Percentiles rank a stretch among this genome's conserved stretches.
phyloP scores from a whole-genome alignment of 257 asterid species.

The Linaria vulgaris region DNA sequence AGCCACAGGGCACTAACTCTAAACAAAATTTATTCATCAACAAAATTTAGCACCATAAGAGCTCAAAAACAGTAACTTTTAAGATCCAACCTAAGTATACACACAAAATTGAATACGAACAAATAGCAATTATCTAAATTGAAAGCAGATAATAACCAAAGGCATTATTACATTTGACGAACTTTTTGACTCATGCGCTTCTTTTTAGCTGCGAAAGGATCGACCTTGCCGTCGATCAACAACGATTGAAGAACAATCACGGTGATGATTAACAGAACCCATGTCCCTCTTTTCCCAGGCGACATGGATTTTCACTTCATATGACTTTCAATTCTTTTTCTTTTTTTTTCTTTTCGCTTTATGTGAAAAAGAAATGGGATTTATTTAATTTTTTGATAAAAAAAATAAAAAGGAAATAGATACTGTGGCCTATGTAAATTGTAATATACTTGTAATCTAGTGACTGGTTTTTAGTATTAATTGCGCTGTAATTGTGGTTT shows the following conservation, averaged over 20 bases:
- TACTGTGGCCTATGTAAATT: too few species aligned
- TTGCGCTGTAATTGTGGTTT: too few species aligned
- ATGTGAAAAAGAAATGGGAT: too few species aligned
- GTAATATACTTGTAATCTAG: too few species aligned
- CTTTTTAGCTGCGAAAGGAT: slow-evolving; percentile 69
- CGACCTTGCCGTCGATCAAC: slow-evolving; percentile 33
- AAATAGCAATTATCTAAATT: too few species aligned
- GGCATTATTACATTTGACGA: slow-evolving; percentile 79
- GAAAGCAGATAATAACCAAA: too few species aligned
- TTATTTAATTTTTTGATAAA: too few species aligned
- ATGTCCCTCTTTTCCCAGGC: slow-evolving; percentile 41
- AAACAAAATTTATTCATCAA: slow-evolving; percentile 2
- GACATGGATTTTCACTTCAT: slow-evolving; percentile 38
- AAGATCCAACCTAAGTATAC: too few species aligned
- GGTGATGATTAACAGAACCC: slow-evolving; percentile 50
- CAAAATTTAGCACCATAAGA: not conserved
- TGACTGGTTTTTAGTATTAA: too few species aligned
- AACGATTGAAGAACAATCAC: slow-evolving; percentile 42
- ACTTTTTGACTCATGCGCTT: slow-evolving; percentile 87
- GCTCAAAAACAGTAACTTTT: not conserved
- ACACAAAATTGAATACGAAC: not conserved
- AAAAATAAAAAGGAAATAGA: too few species aligned
- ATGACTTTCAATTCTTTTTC: too few species aligned
- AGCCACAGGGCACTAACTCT: not conserved
- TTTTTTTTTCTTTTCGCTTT: too few species aligned